Percentiles rank a stretch among this genome's conserved stretches.
These are phyloP conservation scores for Hura crepitans DNA, from an alignment of 441 rosid species.

Conservation along the genomic window DNA sequence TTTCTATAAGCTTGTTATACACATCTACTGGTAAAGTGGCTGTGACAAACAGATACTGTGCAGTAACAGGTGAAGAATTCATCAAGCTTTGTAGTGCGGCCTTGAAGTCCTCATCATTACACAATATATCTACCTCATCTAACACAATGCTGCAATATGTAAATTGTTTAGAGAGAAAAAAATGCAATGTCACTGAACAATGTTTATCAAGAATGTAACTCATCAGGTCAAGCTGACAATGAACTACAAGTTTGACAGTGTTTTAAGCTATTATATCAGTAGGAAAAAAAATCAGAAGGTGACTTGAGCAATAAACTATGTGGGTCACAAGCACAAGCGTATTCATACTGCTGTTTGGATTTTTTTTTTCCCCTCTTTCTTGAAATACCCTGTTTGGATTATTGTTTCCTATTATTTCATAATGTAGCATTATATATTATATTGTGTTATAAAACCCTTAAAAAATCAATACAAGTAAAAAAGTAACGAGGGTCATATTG, in stretches of 20 bases:
- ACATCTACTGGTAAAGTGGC: constrained; percentile 80
- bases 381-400: too few relatives aligned
- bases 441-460: too few relatives aligned
- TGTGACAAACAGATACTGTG: constrained; percentile 81
- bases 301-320: too few relatives aligned
- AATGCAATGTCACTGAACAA: neutral
- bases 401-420: too few relatives aligned
- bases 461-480: too few relatives aligned
- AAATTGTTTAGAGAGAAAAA: constrained; percentile 8
- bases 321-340: too few relatives aligned
- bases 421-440: too few relatives aligned
- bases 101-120: constrained; percentile 75
- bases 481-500: too few relatives aligned
- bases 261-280: neutral
- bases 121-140: constrained; percentile 89
- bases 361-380: too few relatives aligned
- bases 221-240: neutral
- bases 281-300: too few relatives aligned
- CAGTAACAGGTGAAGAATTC: constrained; percentile 60
- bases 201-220: neutral
- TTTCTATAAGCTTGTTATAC: constrained; percentile 75
- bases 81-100: constrained; percentile 63
- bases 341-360: too few relatives aligned
- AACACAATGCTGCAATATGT: constrained; percentile 60
- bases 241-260: neutral